Evolutionary conservation across 805 yeast species (phyloP).

Genomic region (Schwanniomyces yamadae): DNA sequence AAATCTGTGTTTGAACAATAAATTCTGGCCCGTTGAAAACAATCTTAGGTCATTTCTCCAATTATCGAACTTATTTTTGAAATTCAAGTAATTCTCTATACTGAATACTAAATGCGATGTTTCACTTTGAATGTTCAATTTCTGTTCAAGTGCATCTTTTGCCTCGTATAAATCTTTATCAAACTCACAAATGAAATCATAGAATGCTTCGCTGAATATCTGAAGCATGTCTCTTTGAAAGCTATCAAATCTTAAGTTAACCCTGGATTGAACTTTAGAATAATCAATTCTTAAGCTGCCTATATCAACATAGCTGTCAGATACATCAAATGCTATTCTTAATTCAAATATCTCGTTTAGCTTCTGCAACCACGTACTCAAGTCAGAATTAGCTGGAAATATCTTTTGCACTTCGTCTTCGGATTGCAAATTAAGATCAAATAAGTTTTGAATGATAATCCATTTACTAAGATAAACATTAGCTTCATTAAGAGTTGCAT

Average conservation of each 20-base stretch:
- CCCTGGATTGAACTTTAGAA: conserved; percentile 52
- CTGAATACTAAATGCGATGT: conserved; percentile 37
- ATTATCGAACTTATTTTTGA: conserved; percentile 5
- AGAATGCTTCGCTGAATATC: conserved; percentile 41
- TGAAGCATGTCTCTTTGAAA: conserved; percentile 53
- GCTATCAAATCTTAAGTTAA: conserved; percentile 52
- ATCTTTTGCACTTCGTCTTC: conserved; percentile 37
- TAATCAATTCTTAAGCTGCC: conserved; percentile 46
- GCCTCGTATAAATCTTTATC: conserved; percentile 29
- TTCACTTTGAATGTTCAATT: conserved; percentile 34
- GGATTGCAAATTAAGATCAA: conserved; percentile 50
- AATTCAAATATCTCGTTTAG: conserved; percentile 44
- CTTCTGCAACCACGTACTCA: conserved; percentile 48
- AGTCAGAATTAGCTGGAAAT: conserved; percentile 8
- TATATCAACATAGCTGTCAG: conserved; percentile 37
- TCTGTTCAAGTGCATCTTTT: conserved; percentile 29
- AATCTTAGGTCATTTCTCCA: conserved; percentile 19
- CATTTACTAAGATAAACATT: conserved; percentile 46
- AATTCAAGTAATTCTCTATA: conserved; percentile 27
- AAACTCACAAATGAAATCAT: conserved; percentile 24
- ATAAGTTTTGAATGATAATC: conserved; percentile 54
- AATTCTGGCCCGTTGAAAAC: conserved; percentile 28
- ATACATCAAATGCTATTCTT: conserved; percentile 50
- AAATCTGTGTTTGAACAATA: conserved; percentile 44
- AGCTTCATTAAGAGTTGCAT: conserved; percentile 27